Evolutionary conservation across 768 basidiomycete genomes (phyloP).

Genomic region (Gloeostereum incarnatum): DNA sequence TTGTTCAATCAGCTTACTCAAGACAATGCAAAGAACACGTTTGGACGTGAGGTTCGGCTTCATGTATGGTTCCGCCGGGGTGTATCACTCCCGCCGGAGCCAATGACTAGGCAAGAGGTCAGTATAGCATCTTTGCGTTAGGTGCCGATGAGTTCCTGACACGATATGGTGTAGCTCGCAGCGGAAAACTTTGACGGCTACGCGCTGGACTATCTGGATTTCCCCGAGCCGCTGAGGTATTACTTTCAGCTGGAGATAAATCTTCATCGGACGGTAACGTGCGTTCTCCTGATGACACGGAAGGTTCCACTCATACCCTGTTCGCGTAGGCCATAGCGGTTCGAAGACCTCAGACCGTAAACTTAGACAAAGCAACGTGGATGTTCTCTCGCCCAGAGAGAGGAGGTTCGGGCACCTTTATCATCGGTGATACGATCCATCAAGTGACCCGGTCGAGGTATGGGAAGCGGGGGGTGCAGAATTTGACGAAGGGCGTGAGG

Average conservation of each 20-base stretch:
- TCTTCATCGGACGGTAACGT: conserved; percentile 67
- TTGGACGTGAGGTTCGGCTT: conserved; percentile 44
- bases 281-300: not conserved
- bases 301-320: not conserved
- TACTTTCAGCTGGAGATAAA: conserved; percentile 56
- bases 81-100: no score
- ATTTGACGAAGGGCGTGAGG: conserved; percentile 48
- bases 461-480: conserved; percentile 52
- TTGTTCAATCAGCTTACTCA: conserved; percentile 59
- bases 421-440: conserved; percentile 52
- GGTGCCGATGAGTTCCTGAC: no score
- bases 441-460: conserved; percentile 61
- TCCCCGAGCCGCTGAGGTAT: conserved; percentile 63
- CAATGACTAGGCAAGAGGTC: no score
- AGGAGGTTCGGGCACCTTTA: conserved; percentile 52
- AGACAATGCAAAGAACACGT: conserved; percentile 47
- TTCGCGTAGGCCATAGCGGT: conserved; percentile 52
- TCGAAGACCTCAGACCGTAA: conserved; percentile 33
- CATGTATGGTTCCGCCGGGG: conserved; percentile 71
- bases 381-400: no score
- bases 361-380: conserved; percentile 50
- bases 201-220: conserved; percentile 73
- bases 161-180: conserved; percentile 54
- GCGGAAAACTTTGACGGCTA: conserved; percentile 70
- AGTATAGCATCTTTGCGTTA: no score